A percentile compares a stretch with the other conserved stretches of the same genome.
Conservation (phyloP, 2,329 filamentous ascomycete species). For the Exophiala sp. region DNA sequence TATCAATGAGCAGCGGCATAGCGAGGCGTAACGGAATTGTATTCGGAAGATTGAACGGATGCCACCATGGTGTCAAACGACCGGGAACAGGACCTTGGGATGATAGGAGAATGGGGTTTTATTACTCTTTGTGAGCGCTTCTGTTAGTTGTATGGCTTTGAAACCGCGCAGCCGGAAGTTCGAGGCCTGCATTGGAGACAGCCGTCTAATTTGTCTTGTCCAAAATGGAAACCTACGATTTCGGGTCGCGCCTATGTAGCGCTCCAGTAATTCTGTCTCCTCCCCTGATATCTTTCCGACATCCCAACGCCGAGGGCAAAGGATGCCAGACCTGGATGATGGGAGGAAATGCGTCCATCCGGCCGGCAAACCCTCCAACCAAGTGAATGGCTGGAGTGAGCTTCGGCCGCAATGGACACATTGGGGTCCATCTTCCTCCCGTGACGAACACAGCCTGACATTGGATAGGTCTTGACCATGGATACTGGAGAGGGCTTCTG, state of each 20-base stretch:
- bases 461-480: constrained; percentile 37
- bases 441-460: constrained; percentile 43
- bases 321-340: constrained; percentile 25
- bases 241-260: too few species aligned
- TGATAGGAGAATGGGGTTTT: neutral
- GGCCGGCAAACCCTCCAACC: neutral
- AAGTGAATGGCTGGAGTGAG: constrained; percentile 15
- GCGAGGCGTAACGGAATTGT: constrained; percentile 20
- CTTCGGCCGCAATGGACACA: neutral
- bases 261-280: too few species aligned
- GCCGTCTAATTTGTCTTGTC: neutral
- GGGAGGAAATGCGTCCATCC: constrained; percentile 10
- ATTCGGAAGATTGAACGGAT: too few species aligned
- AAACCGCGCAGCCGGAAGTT: neutral
- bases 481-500: constrained; percentile 38
- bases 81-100: neutral
- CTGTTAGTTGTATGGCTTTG: constrained; percentile 1
- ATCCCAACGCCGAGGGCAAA: neutral
- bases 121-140: constrained; percentile 1
- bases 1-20: constrained; percentile 18
- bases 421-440: constrained; percentile 36
- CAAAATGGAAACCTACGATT: neutral
- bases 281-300: constrained; percentile 16
- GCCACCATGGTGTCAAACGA: neutral
- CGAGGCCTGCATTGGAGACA: neutral